phyloP scores from a whole-genome alignment of 2,329 filamentous ascomycete genomes.

The Cytospora mali region DNA sequence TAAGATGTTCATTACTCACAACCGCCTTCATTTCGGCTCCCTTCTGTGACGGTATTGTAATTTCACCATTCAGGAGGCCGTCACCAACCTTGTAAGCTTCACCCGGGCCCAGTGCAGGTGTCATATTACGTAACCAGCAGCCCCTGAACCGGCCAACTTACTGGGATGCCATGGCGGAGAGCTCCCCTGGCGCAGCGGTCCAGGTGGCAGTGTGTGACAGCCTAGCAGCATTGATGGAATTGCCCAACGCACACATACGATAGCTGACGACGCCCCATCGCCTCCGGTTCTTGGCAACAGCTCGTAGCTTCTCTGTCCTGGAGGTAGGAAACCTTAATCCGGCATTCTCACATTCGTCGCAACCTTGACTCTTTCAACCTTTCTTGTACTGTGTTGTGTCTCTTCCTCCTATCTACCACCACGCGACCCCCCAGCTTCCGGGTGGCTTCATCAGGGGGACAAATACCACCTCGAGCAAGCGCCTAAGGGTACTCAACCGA shows the following conservation, averaged over 20 bases:
- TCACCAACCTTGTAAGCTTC: neutral
- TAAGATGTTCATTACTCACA: conserved; percentile 10
- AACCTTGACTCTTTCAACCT: neutral
- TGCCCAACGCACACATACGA: neutral
- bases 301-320: neutral
- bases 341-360: neutral
- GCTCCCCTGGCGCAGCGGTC: neutral
- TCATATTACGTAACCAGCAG: neutral
- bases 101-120: conserved; percentile 1
- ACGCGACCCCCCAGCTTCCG: neutral
- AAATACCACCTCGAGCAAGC: conserved; percentile 1
- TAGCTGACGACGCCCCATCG: conserved; percentile 1
- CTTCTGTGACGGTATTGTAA: conserved; percentile 5
- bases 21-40: conserved; percentile 19
- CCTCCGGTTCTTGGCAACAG: neutral
- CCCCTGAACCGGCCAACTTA: neutral
- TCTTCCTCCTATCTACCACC: neutral
- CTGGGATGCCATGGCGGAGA: neutral
- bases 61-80: conserved; percentile 19
- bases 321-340: neutral
- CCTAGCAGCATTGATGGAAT: neutral
- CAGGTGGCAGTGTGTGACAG: neutral
- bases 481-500: neutral
- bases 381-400: neutral
- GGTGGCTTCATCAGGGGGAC: neutral